Evolutionary conservation across 2,329 filamentous ascomycete species (phyloP).

Genomic region (Aspergillus ustus): DNA sequence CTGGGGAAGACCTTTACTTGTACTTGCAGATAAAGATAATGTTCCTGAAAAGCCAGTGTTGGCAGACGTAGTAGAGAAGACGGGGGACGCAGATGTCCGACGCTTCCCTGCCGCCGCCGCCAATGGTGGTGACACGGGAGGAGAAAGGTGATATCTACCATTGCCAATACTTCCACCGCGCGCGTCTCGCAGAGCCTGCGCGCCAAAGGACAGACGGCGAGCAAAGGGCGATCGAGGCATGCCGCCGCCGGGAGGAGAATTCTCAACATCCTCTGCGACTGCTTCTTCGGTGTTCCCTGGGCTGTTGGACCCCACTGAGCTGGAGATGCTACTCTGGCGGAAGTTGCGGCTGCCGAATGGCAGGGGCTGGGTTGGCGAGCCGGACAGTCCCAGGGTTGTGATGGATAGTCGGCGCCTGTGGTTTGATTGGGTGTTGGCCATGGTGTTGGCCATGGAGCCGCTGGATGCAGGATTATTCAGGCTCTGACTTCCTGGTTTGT

Average conservation of each 20-base stretch:
- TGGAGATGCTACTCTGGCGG: constrained; percentile 72
- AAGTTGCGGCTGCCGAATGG: constrained; percentile 56
- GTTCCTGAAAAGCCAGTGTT: constrained; percentile 26
- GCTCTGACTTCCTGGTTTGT: constrained; percentile 35
- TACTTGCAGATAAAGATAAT: constrained; percentile 40
- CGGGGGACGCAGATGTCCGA: constrained; percentile 32
- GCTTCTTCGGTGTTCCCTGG: constrained; percentile 48
- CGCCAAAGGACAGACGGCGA: constrained; percentile 88
- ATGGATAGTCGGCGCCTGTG: constrained; percentile 73
- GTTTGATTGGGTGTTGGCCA: constrained; percentile 52
- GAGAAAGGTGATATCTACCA: constrained; percentile 59
- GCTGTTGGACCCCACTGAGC: constrained; percentile 52
- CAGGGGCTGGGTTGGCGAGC: constrained; percentile 64
- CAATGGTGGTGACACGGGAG: constrained; percentile 32
- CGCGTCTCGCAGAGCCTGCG: constrained; percentile 74
- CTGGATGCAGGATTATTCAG: constrained; percentile 28
- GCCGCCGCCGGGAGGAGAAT: constrained; percentile 57
- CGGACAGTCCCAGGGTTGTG: constrained; percentile 74
- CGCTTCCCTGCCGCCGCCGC: constrained; percentile 28
- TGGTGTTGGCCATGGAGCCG: constrained; percentile 57
- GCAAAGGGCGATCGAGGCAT: constrained; percentile 70
- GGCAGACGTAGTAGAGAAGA: constrained; percentile 23
- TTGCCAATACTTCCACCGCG: constrained; percentile 66
- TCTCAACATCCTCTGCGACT: constrained; percentile 70
- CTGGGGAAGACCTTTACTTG: constrained; percentile 36